A percentile compares a stretch with the other conserved stretches of the same genome.
Evolutionary conservation across 129 eudicot genomes (phyloP).

Genomic region (Glebionis coronaria): DNA sequence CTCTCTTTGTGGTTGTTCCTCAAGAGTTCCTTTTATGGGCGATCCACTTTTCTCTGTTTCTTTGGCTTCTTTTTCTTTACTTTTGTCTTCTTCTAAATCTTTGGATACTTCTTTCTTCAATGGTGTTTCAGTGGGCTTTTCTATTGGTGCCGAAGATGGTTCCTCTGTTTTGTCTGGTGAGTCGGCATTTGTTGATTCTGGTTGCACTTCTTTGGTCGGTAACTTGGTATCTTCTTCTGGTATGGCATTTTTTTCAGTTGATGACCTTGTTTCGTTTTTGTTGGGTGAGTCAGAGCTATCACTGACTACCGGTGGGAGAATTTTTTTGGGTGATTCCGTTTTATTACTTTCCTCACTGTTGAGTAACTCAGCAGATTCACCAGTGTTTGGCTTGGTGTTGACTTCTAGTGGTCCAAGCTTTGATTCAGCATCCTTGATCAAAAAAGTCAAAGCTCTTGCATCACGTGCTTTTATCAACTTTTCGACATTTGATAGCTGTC

Average conservation of each 20-base stretch:
- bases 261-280: not conserved
- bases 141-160: not conserved
- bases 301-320: conserved; percentile 20
- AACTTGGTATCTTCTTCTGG: conserved; percentile 17
- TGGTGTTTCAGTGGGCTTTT: not conserved
- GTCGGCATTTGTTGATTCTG: not conserved
- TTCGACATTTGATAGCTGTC: conserved; percentile 52
- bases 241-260: conserved; percentile 17
- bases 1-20: not conserved
- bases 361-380: too few species aligned
- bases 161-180: conserved; percentile 26
- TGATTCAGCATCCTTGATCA: too few species aligned
- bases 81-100: conserved; percentile 8
- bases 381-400: too few species aligned
- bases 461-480: conserved; percentile 51
- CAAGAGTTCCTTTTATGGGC: not conserved
- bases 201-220: not conserved
- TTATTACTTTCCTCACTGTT: conserved; percentile 18
- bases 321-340: conserved; percentile 23
- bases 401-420: too few species aligned
- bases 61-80: conserved; percentile 18
- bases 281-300: conserved; percentile 21
- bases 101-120: conserved; percentile 6
- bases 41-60: not conserved
- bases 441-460: too few species aligned